Conservation (phyloP, 768 basidiomycete species). For the Hygrophoropsis aurantiaca region DNA sequence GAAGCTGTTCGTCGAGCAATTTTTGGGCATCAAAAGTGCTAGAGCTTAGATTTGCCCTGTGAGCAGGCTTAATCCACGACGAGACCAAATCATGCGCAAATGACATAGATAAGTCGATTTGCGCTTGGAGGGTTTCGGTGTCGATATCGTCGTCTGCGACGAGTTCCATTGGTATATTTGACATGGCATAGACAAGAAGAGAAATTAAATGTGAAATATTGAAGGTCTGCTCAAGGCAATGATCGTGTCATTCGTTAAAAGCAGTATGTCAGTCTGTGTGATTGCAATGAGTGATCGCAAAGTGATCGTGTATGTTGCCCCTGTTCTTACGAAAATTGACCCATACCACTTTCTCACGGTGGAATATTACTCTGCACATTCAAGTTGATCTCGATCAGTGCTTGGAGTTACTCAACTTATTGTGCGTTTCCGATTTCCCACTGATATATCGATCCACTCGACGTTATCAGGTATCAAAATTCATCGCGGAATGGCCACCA, state of each 20-base stretch:
- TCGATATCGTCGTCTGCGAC: constrained; percentile 59
- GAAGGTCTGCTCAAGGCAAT: background rate
- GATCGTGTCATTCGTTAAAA: background rate
- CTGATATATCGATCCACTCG: no score
- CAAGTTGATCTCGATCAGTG: no score
- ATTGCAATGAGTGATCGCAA: no score
- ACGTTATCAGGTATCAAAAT: no score
- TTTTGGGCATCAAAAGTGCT: constrained; percentile 37
- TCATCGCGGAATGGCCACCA: constrained; percentile 20
- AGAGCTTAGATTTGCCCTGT: constrained; percentile 37
- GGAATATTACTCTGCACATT: no score
- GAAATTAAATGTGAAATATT: constrained; percentile 3
- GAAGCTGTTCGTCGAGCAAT: constrained; percentile 67
- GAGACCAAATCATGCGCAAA: constrained; percentile 71
- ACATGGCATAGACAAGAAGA: constrained; percentile 18
- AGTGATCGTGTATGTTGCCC: no score
- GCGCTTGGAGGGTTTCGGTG: constrained; percentile 71
- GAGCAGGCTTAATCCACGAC: constrained; percentile 70
- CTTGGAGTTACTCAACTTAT: no score
- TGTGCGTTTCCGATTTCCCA: no score
- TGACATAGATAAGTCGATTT: constrained; percentile 78
- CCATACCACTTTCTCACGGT: no score
- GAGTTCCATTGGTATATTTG: constrained; percentile 17
- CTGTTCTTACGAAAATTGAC: no score
- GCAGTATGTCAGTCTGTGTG: no score